A percentile compares a stretch with the other conserved stretches of the same genome.
Evolutionary conservation across 768 basidiomycete species (phyloP).

Genomic region (Termitomyces sp.): DNA sequence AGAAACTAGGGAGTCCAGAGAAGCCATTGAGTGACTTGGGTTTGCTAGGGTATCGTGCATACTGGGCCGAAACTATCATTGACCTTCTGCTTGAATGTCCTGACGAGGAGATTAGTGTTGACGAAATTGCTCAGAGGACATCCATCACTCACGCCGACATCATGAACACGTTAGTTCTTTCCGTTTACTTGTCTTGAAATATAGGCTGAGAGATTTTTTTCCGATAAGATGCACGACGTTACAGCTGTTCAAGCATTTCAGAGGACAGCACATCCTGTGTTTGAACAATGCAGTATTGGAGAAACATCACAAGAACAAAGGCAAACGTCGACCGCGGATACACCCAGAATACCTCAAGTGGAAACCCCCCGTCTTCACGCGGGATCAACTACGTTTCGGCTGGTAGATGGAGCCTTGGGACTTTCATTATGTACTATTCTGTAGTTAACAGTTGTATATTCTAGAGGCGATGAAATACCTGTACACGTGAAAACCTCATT

Average conservation of each 20-base stretch:
- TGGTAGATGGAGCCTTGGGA: conserved; percentile 32
- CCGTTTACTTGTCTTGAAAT: neutral
- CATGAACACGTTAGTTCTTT: conserved; percentile 88
- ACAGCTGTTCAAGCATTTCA: conserved; percentile 94
- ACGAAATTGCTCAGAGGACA: conserved; percentile 96
- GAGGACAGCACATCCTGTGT: conserved; percentile 91
- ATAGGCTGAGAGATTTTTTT: neutral
- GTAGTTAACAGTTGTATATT: conserved; percentile 11
- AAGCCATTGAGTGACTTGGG: conserved; percentile 96
- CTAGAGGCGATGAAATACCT: conserved; percentile 3
- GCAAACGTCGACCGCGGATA: conserved; percentile 77
- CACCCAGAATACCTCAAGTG: conserved; percentile 79
- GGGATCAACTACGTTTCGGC: conserved; percentile 83
- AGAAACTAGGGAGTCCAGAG: conserved; percentile 94
- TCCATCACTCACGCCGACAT: conserved; percentile 94
- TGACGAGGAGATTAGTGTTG: conserved; percentile 83
- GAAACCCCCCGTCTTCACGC: conserved; percentile 94
- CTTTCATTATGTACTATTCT: conserved; percentile 12
- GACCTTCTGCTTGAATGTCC: conserved; percentile 76
- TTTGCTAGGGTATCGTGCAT: conserved; percentile 88
- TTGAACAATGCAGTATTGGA: conserved; percentile 89
- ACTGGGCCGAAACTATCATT: conserved; percentile 96
- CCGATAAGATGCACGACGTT: conserved; percentile 82
- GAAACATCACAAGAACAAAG: conserved; percentile 80
- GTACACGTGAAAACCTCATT: neutral